phyloP scores from a whole-genome alignment of 306 rosid species.

The Casuarina cunninghamiana region DNA sequence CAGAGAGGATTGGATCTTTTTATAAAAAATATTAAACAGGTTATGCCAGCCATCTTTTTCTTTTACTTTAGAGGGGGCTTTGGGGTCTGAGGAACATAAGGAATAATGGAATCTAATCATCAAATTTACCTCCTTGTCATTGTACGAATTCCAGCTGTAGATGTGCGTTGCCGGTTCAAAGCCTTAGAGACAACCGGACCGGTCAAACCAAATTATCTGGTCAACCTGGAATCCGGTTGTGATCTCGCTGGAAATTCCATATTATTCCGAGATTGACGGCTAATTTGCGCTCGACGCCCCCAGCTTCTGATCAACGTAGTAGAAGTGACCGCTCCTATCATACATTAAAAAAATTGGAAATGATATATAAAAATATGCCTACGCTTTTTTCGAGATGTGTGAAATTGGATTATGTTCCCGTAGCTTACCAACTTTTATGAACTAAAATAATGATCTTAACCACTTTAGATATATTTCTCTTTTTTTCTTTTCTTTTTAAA shows the following conservation, averaged over 20 bases:
- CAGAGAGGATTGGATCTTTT: constrained; percentile 15
- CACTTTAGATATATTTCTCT: too few relatives aligned
- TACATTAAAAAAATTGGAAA: too few relatives aligned
- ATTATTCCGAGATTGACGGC: constrained; percentile 36
- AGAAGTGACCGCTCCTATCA: too few relatives aligned
- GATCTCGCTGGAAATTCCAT: constrained; percentile 50
- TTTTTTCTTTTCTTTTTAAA: too few relatives aligned
- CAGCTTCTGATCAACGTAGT: too few relatives aligned
- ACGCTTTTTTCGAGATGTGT: too few relatives aligned
- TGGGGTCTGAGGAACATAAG: constrained; percentile 56
- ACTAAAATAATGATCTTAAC: too few relatives aligned
- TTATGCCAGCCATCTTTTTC: constrained; percentile 33
- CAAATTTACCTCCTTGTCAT: constrained; percentile 88
- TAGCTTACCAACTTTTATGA: too few relatives aligned
- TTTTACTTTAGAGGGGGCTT: constrained; percentile 27
- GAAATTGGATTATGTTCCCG: too few relatives aligned
- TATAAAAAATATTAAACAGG: constrained; percentile 17
- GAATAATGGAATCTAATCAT: constrained; percentile 99
- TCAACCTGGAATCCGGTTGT: constrained; percentile 52
- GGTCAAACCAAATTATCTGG: constrained; percentile 66
- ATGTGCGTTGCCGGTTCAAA: constrained; percentile 21
- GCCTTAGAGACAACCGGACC: constrained; percentile 35
- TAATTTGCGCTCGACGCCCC: constrained; percentile 28
- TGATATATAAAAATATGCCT: too few relatives aligned
- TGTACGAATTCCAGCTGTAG: constrained; percentile 89